phyloP scores from a whole-genome alignment of 768 basidiomycete species.

The Hygrophorus russula region DNA sequence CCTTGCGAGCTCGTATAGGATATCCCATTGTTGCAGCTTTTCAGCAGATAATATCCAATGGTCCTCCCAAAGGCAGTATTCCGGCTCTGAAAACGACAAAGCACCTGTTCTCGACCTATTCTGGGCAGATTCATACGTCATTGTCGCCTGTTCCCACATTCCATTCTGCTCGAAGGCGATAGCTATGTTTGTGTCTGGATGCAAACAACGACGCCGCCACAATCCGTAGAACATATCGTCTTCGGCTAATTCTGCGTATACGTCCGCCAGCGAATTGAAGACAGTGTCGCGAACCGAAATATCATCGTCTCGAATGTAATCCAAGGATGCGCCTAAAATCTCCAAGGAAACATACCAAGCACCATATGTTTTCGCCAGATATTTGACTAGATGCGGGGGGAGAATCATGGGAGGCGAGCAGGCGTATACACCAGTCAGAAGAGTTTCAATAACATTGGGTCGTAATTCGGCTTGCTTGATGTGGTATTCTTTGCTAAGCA shows the following conservation, averaged over 20 bases:
- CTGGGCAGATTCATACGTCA: conserved; percentile 84
- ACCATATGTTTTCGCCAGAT: conserved; percentile 89
- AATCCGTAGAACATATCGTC: conserved; percentile 97
- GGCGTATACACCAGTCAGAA: conserved; percentile 76
- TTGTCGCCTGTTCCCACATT: conserved; percentile 90
- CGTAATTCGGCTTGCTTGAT: conserved; percentile 78
- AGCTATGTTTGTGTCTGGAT: conserved; percentile 79
- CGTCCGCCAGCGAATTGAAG: conserved; percentile 83
- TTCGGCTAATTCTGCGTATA: conserved; percentile 92
- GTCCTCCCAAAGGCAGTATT: conserved; percentile 98
- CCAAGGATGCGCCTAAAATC: conserved; percentile 72
- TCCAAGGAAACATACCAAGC: conserved; percentile 93
- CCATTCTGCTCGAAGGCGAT: conserved; percentile 92
- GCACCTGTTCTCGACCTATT: conserved; percentile 68
- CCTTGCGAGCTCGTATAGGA: conserved; percentile 81
- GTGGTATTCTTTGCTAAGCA: conserved; percentile 91
- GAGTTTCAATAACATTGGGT: conserved; percentile 86
- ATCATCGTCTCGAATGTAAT: conserved; percentile 73
- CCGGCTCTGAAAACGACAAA: conserved; percentile 86
- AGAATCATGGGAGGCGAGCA: conserved; percentile 82
- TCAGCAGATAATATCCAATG: conserved; percentile 96
- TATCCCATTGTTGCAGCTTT: conserved; percentile 98
- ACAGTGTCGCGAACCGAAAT: conserved; percentile 69
- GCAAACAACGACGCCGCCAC: conserved; percentile 86
- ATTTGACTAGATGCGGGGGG: conserved; percentile 92